These are phyloP conservation scores for Teratosphaeriaceae sp. DNA, from an alignment of 2,329 filamentous ascomycete genomes.

Conservation along the genomic window DNA sequence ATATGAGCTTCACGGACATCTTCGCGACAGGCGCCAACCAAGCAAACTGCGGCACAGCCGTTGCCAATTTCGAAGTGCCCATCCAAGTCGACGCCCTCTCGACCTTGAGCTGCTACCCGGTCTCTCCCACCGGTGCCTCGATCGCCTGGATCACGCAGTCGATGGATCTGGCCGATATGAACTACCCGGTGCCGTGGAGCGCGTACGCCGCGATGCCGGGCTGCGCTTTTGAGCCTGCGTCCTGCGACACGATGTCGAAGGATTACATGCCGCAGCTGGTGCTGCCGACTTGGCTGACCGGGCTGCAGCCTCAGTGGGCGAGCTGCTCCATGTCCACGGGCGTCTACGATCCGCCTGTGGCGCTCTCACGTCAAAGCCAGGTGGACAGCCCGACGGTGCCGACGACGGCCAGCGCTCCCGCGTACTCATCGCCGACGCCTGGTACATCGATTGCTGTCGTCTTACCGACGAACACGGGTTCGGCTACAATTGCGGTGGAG, in stretches of 20 bases:
- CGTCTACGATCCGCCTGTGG: not conserved
- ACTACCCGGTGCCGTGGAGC: constrained; percentile 1
- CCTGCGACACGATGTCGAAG: not conserved
- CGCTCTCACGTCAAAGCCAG: not conserved
- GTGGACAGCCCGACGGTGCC: not conserved
- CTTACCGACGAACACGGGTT: not conserved
- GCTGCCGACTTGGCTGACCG: not conserved
- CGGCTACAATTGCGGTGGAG: too few relatives aligned
- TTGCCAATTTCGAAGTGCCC: not conserved
- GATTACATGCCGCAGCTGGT: not conserved
- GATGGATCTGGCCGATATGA: not conserved
- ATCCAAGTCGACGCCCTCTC: not conserved
- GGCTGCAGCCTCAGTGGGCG: not conserved
- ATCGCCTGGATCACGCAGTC: not conserved
- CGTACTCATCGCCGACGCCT: not conserved
- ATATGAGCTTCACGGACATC: not conserved
- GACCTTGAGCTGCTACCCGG: not conserved
- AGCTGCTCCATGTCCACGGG: not conserved
- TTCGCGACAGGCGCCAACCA: not conserved
- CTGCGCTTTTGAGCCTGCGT: not conserved
- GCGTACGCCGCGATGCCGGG: not conserved
- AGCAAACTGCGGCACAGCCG: not conserved
- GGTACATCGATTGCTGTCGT: not conserved
- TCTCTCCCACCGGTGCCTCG: not conserved
- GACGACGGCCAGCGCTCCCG: not conserved